Evolutionary conservation across 176 grass and related monocot genomes (phyloP), one percentile per base, ranked within the genome.

Genomic region (Eleusine indica): DNA sequence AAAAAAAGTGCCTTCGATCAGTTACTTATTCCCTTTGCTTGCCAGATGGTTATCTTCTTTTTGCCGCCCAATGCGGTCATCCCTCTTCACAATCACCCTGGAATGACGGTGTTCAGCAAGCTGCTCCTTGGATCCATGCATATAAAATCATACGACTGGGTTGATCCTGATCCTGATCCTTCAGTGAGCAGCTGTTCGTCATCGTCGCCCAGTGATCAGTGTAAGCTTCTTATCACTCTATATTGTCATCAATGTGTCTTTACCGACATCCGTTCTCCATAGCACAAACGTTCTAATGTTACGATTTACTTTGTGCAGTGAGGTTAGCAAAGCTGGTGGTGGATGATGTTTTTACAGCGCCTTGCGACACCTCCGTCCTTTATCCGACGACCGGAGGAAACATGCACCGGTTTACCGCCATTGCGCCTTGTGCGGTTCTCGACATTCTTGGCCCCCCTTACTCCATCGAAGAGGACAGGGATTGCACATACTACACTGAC

Each of bases 31-130:
- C 29, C 29, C 11, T 64, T 47, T 47, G 44, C 44, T 47, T 47
- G 44, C 44, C 44, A 98, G 96, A 90, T 98, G 85, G 91, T 93
- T 10, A 91, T 98, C 57, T 84, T 98, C 21, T 92, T 98, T 48
- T 71, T 98, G 74, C 93, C 96, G 10, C 86, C 75, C n/a, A 82
- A 84, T 32, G 91, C 88, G 2, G 85, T 95, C 3, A 94, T 98
- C 76, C 96, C 96, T 52, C 93, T 98, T 0, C 96, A 98, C 66
- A 91, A 98, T 47, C 96, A 98, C 69, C 96, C 96, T 7, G 96
- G 91, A 6, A 98, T 98, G 96, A 98, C 96, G 1, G 96, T 98
- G 56, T 98, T 98, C 80, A 90, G 80, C 58, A 98, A 98, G 46
- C 89, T 98, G 3, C 89, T 98, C 4, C 84, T 95, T 0, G 96